Percentiles rank a stretch among this genome's conserved stretches.
Evolutionary conservation across 2,329 filamentous ascomycete genomes (phyloP).

Genomic region (Neurospora sp.): DNA sequence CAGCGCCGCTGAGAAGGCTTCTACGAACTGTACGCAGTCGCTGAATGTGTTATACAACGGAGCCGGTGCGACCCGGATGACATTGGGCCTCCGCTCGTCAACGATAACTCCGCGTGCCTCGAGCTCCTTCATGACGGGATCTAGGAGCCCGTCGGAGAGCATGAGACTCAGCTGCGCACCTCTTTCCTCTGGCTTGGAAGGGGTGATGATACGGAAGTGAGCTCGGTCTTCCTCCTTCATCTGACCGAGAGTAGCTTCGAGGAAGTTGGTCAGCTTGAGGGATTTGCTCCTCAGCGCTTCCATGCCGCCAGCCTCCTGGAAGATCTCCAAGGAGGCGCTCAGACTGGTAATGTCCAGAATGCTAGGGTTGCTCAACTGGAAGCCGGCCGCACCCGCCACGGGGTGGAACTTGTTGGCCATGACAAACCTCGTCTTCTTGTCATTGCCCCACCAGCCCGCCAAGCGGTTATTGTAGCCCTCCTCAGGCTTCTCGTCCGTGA

Average conservation of each 20-base stretch:
- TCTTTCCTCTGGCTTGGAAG: constrained; percentile 49
- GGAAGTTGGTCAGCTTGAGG: constrained; percentile 54
- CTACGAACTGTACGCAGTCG: constrained; percentile 53
- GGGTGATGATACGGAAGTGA: constrained; percentile 54
- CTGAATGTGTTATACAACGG: constrained; percentile 65
- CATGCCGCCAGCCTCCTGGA: constrained; percentile 54
- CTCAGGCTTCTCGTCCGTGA: constrained; percentile 24
- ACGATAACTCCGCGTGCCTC: constrained; percentile 56
- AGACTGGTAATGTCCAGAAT: constrained; percentile 66
- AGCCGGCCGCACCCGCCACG: constrained; percentile 63
- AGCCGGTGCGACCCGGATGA: constrained; percentile 64
- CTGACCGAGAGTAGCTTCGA: constrained; percentile 49
- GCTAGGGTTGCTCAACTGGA: constrained; percentile 67
- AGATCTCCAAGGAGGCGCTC: constrained; percentile 60
- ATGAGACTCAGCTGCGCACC: constrained; percentile 65
- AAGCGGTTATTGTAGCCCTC: constrained; percentile 43
- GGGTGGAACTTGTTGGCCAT: constrained; percentile 70
- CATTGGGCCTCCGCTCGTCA: constrained; percentile 67
- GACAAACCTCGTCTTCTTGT: constrained; percentile 58
- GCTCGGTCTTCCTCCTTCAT: constrained; percentile 24
- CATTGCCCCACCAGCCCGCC: constrained; percentile 74
- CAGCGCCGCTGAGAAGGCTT: constrained; percentile 24
- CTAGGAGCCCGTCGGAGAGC: constrained; percentile 50
- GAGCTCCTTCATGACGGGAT: constrained; percentile 50
- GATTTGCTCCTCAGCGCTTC: constrained; percentile 54